Evolutionary conservation across 192 early-diverging fungal genomes (phyloP).

Genomic region (Tieghemiomyces parasiticus): DNA sequence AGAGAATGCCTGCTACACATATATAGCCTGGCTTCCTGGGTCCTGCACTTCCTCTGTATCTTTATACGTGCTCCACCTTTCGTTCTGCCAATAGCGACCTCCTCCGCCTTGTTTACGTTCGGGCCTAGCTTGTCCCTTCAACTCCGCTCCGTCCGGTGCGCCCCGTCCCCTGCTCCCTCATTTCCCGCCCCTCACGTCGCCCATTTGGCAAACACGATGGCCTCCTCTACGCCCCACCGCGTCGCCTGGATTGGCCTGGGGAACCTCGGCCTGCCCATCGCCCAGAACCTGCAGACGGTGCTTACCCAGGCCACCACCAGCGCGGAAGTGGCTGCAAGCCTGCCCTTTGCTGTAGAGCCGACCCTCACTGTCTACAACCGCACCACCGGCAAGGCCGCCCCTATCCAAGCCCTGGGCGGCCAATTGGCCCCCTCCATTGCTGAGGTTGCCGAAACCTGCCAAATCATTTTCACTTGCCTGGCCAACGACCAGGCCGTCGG

Average conservation of each 20-base stretch:
- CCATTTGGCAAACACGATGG: no score
- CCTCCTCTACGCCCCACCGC: no score
- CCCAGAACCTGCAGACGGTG: conserved; percentile 35
- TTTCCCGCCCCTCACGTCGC: no score
- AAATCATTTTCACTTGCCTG: conserved; percentile 46
- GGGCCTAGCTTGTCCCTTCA: no score
- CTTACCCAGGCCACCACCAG: conserved; percentile 18
- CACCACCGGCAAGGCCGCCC: conserved; percentile 25
- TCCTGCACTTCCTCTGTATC: no score
- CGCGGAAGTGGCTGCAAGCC: background rate
- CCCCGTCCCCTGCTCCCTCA: no score
- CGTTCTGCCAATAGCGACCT: no score
- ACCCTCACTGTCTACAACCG: conserved; percentile 49
- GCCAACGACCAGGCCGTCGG: conserved; percentile 41
- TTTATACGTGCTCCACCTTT: no score
- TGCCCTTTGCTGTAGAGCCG: conserved; percentile 4
- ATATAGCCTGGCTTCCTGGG: no score
- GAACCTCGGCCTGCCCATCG: conserved; percentile 43
- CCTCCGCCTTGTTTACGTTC: no score
- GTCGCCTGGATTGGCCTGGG: conserved; percentile 51
- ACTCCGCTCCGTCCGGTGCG: no score
- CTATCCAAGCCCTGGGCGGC: conserved; percentile 24
- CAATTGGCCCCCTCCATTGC: conserved; percentile 18
- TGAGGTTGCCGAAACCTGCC: conserved; percentile 22
- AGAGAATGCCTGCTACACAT: no score